These are phyloP conservation scores for Colletotrichum sansevieriae DNA, from an alignment of 2,329 filamentous ascomycete genomes.

Conservation along the genomic window DNA sequence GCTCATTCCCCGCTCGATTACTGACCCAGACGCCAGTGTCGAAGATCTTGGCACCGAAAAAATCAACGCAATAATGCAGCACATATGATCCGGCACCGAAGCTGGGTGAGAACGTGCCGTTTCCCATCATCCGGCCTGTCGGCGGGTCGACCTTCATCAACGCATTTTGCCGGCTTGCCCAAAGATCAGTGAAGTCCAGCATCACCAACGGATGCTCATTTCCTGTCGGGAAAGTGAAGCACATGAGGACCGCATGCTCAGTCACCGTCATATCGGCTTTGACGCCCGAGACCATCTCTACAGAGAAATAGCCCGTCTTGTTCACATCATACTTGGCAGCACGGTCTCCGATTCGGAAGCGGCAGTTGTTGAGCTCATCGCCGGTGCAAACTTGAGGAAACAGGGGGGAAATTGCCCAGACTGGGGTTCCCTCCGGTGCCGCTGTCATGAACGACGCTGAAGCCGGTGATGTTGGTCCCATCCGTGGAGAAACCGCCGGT, in stretches of 20 bases:
- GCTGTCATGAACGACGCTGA: slow-evolving; percentile 61
- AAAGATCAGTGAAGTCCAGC: slow-evolving; percentile 72
- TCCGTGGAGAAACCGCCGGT: slow-evolving; percentile 62
- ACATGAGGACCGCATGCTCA: slow-evolving; percentile 72
- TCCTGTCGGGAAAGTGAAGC: slow-evolving; percentile 65
- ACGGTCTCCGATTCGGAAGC: slow-evolving; percentile 63
- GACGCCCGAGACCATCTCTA: slow-evolving; percentile 67
- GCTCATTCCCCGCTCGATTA: slow-evolving; percentile 53
- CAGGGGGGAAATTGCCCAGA: slow-evolving; percentile 60
- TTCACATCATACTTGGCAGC: slow-evolving; percentile 52
- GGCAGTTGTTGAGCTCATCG: slow-evolving; percentile 68
- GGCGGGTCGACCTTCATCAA: slow-evolving; percentile 62
- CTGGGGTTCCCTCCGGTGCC: slow-evolving; percentile 49
- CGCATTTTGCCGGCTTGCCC: slow-evolving; percentile 53
- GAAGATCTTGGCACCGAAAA: slow-evolving; percentile 57
- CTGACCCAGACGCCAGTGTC: slow-evolving; percentile 57
- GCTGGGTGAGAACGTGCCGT: slow-evolving; percentile 70
- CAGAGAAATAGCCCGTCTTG: slow-evolving; percentile 68
- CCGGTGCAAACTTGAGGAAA: slow-evolving; percentile 58
- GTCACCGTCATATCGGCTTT: slow-evolving; percentile 71
- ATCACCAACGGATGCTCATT: slow-evolving; percentile 64
- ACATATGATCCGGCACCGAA: slow-evolving; percentile 72
- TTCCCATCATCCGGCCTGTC: slow-evolving; percentile 68
- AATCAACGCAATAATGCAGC: slow-evolving; percentile 72
- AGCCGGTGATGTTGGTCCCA: slow-evolving; percentile 62